These are phyloP conservation scores for Thoreauomyces humboldtii DNA, from an alignment of 192 early-diverging fungal species.

Conservation along the genomic window DNA sequence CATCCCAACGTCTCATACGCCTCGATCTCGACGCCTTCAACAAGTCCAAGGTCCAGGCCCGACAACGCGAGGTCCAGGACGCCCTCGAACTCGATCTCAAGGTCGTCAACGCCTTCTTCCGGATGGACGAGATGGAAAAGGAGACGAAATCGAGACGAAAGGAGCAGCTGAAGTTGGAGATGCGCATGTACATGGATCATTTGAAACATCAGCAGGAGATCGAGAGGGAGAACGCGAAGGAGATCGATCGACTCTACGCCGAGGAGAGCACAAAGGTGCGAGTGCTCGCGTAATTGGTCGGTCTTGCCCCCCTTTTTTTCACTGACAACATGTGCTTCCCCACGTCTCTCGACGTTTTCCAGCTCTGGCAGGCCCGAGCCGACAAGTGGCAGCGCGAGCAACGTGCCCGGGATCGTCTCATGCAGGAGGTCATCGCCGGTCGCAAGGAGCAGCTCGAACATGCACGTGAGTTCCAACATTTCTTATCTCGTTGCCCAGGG, in stretches of 20 bases:
- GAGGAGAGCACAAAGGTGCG: constrained; percentile 47
- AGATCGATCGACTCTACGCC: constrained; percentile 41
- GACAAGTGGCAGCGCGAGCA: constrained; percentile 54
- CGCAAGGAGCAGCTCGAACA: constrained; percentile 45
- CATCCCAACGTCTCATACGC: constrained; percentile 41
- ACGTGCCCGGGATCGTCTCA: constrained; percentile 46
- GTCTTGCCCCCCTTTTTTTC: no score
- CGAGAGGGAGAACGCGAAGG: constrained; percentile 39
- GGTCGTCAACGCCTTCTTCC: constrained; percentile 45
- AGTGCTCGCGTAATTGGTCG: no score
- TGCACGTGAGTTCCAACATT: constrained; percentile 30
- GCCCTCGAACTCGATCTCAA: constrained; percentile 44
- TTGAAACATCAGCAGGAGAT: constrained; percentile 30
- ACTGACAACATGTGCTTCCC: no score
- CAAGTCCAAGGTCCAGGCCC: constrained; percentile 30
- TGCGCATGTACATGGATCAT: constrained; percentile 48
- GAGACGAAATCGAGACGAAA: constrained; percentile 27
- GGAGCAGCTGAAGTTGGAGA: constrained; percentile 44
- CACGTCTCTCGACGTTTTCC: no score
- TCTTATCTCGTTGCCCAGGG: background rate
- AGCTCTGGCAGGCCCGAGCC: constrained; percentile 47
- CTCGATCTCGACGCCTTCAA: constrained; percentile 53
- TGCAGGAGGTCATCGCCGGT: constrained; percentile 48
- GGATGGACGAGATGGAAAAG: constrained; percentile 39
- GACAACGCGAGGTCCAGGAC: constrained; percentile 38